Evolutionary conservation across 2,329 filamentous ascomycete genomes (phyloP).

Genomic region (Trichoderma pleuroti): DNA sequence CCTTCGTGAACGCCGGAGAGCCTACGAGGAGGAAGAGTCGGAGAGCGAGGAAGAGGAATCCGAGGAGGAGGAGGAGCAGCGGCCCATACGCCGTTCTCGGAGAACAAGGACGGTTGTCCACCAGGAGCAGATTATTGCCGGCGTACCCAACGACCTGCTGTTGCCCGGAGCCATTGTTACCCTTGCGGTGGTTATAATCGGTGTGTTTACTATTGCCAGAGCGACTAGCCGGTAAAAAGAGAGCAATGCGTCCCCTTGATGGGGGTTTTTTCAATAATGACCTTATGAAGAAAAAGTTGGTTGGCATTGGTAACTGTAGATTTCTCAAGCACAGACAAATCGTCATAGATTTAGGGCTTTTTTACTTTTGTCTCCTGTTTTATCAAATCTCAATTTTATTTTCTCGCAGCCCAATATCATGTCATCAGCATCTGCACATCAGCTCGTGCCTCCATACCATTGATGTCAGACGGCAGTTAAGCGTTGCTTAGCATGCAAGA

Average conservation of each 20-base stretch:
- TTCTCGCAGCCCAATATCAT: not conserved
- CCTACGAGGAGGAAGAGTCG: slow-evolving; percentile 54
- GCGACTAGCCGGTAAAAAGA: slow-evolving; percentile 50
- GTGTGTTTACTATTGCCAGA: slow-evolving; percentile 85
- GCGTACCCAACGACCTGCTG: slow-evolving; percentile 90
- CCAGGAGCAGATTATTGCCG: slow-evolving; percentile 77
- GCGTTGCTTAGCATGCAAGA: not conserved
- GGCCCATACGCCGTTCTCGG: slow-evolving; percentile 44
- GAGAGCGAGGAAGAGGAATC: slow-evolving; percentile 54
- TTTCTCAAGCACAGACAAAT: slow-evolving; percentile 17
- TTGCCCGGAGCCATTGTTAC: slow-evolving; percentile 92
- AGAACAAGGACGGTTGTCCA: slow-evolving; percentile 39
- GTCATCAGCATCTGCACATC: not conserved
- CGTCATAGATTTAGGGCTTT: slow-evolving; percentile 17
- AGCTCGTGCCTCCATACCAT: not conserved
- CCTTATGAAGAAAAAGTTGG: slow-evolving; percentile 35
- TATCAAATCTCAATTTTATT: not conserved
- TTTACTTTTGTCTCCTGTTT: not conserved
- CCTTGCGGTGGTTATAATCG: slow-evolving; percentile 89
- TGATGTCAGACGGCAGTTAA: not conserved
- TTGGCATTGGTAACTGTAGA: slow-evolving; percentile 20
- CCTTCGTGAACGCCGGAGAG: slow-evolving; percentile 49
- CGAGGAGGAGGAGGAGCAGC: slow-evolving; percentile 49
- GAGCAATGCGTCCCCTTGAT: slow-evolving; percentile 15
- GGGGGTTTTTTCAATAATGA: slow-evolving; percentile 30